Conservation (phyloP, 2,329 filamentous ascomycete species). For the Cercospora berteroae region DNA sequence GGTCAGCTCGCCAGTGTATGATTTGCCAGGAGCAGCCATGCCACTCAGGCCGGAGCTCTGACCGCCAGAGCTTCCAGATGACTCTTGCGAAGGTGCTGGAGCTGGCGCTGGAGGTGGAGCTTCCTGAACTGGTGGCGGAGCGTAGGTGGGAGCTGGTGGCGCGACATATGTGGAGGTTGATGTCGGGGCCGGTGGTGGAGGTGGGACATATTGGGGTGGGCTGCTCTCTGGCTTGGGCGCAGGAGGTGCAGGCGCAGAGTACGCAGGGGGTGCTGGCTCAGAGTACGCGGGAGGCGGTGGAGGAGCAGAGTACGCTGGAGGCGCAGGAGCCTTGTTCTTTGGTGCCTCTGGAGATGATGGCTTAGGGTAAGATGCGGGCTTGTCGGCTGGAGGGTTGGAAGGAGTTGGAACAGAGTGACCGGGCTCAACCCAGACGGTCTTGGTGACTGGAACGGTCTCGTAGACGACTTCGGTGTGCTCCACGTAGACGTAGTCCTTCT, state of each 20-base stretch:
- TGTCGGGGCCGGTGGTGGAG: conserved; percentile 14
- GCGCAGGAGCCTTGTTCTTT: conserved; percentile 14
- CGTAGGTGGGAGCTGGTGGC: conserved; percentile 24
- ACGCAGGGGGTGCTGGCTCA: conserved; percentile 27
- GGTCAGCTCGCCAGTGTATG: conserved; percentile 64
- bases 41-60: conserved; percentile 21
- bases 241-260: conserved; percentile 19
- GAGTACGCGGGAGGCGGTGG: conserved; percentile 25
- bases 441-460: conserved; percentile 51
- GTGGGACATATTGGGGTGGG: conserved; percentile 27
- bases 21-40: conserved; percentile 37
- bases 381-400: conserved; percentile 12
- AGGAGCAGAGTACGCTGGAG: conserved; percentile 28
- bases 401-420: conserved; percentile 24
- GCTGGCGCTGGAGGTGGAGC: conserved; percentile 22
- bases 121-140: conserved; percentile 20
- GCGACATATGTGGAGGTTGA: conserved; percentile 28
- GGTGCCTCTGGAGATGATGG: not conserved
- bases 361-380: conserved; percentile 10
- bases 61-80: conserved; percentile 11
- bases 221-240: conserved; percentile 25
- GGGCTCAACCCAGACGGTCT: conserved; percentile 49
- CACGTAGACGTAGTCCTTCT: conserved; percentile 50
- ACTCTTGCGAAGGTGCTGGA: conserved; percentile 9
- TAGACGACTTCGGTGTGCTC: conserved; percentile 50